These are phyloP conservation scores for Solanum bulbocastanum DNA, from an alignment of 257 asterid species.

Conservation along the genomic window DNA sequence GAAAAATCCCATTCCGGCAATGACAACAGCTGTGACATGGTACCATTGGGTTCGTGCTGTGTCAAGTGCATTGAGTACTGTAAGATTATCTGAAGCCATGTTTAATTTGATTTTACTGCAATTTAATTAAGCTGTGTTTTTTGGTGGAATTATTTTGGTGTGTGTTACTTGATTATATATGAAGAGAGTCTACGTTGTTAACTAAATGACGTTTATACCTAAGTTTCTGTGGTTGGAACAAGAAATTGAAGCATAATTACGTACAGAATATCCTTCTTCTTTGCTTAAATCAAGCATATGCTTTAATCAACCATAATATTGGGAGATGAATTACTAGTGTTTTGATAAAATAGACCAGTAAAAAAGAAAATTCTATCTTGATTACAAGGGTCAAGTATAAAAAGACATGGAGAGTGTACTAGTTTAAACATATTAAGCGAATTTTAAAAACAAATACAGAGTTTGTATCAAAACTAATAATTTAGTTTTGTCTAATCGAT, in stretches of 20 bases:
- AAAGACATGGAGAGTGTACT: neutral
- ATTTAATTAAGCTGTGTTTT: neutral
- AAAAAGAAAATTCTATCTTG: neutral
- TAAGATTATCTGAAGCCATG: constrained; percentile 30
- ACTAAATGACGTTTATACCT: neutral
- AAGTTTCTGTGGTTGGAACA: neutral
- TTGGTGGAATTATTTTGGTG: neutral
- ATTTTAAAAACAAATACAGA: neutral
- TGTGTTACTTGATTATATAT: neutral
- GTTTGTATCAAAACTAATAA: neutral
- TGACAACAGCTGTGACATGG: constrained; percentile 51
- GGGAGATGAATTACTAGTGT: neutral
- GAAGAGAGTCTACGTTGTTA: neutral
- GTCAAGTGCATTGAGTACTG: constrained; percentile 58
- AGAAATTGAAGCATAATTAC: neutral
- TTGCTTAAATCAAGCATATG: neutral
- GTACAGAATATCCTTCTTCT: neutral
- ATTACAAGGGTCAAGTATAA: neutral
- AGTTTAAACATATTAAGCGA: neutral
- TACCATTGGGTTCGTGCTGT: constrained; percentile 52
- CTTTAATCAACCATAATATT: neutral
- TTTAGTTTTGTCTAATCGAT: neutral
- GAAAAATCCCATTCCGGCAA: constrained; percentile 70
- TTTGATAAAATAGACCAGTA: neutral
- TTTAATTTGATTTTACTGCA: neutral